Conservation (phyloP, 495 filamentous ascomycete species). For the Penicillium robsamsonii region DNA sequence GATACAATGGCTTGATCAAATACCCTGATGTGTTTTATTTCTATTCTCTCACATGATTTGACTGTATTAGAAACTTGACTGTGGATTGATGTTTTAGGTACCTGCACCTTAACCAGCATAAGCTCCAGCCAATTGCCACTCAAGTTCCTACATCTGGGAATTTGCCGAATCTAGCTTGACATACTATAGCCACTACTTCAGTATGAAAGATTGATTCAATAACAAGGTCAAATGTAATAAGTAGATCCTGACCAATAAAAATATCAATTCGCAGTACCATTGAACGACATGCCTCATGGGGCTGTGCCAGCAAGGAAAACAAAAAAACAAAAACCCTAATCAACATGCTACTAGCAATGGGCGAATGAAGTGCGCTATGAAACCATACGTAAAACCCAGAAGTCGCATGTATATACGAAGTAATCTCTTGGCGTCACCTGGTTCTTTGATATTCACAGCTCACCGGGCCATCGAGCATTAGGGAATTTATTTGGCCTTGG, state of each 20-base stretch:
- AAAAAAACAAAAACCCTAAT: conserved; percentile 10
- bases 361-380: conserved; percentile 15
- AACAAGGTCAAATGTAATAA: conserved; percentile 17
- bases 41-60: background rate
- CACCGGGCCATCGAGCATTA: background rate
- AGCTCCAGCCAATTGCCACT: conserved; percentile 4
- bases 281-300: conserved; percentile 9
- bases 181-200: background rate
- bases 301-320: conserved; percentile 3
- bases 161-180: background rate
- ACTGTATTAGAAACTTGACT: conserved; percentile 4
- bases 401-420: conserved; percentile 25
- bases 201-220: conserved; percentile 9
- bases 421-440: conserved; percentile 15
- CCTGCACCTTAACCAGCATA: conserved; percentile 7
- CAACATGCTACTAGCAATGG: conserved; percentile 16
- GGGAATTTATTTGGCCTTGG: conserved; percentile 64
- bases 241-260: conserved; percentile 16
- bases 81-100: background rate
- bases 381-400: conserved; percentile 8
- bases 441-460: conserved; percentile 15
- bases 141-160: background rate
- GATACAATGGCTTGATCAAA: conserved; percentile 3
- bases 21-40: background rate
- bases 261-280: conserved; percentile 15